A percentile compares a stretch with the other conserved stretches of the same genome.
Conservation (phyloP, 176 grass and related monocot genomes). For the Hordeum vulgare region MorexV3_pseudomolecules_assembly NC_058523.1:514067355-514067854, state of each 20-base stretch:
- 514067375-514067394: constrained; percentile 24
- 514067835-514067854: background rate
- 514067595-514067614: constrained; percentile 39
- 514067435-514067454: constrained; percentile 32
- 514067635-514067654: constrained; percentile 29
- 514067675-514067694: background rate
- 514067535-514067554: background rate
- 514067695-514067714: background rate
- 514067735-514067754: background rate
- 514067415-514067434: constrained; percentile 43
- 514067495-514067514: background rate
- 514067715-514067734: background rate
- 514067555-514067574: constrained; percentile 32
- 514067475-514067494: background rate
- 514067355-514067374: constrained; percentile 30
- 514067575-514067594: constrained; percentile 33
- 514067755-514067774: background rate
- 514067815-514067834: background rate
- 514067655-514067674: background rate
- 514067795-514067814: too few relatives aligned
- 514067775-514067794: background rate
- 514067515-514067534: background rate
- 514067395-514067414: constrained; percentile 53
- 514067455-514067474: background rate
- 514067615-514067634: constrained; percentile 22